A percentile compares a stretch with the other conserved stretches of the same genome.
Evolutionary conservation across 1,284 basidiomycete species (phyloP).

Genomic region (Leccinum pallidistipes): DNA sequence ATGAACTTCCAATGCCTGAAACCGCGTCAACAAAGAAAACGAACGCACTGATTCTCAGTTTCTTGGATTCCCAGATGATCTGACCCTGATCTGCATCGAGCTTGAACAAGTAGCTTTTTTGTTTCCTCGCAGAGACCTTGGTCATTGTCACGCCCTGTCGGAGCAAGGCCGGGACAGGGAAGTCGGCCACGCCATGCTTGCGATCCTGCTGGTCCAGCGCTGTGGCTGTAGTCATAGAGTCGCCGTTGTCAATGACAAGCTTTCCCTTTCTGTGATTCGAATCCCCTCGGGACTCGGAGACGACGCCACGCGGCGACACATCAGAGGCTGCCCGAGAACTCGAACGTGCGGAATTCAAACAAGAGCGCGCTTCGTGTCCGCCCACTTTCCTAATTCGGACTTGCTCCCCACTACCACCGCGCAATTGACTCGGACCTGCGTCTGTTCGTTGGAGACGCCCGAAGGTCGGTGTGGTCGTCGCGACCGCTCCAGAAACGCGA

Average conservation of each 20-base stretch:
- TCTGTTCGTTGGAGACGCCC: slow-evolving; percentile 12
- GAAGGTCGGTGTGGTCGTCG: slow-evolving; percentile 22
- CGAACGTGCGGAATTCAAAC: background rate
- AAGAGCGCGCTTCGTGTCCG: background rate
- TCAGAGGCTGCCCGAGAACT: background rate
- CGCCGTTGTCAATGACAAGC: background rate
- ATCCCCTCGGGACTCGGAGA: background rate
- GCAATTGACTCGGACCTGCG: background rate
- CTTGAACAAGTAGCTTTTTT: slow-evolving; percentile 72
- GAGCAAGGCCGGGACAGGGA: slow-evolving; percentile 52
- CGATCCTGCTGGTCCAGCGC: slow-evolving; percentile 12
- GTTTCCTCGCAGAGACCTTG: slow-evolving; percentile 86
- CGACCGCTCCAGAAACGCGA: slow-evolving; percentile 24
- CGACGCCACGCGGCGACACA: background rate
- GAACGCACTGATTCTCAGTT: slow-evolving; percentile 69
- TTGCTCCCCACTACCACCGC: background rate
- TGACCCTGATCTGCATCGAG: slow-evolving; percentile 80
- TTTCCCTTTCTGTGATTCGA: background rate
- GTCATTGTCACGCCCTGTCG: slow-evolving; percentile 73
- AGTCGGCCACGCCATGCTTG: slow-evolving; percentile 33
- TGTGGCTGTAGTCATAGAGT: background rate
- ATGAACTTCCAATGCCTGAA: background rate
- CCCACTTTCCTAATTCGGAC: slow-evolving; percentile 25
- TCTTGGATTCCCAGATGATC: slow-evolving; percentile 85
- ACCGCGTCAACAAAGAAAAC: background rate